Evolutionary conservation across 2,329 filamentous ascomycete species (phyloP), one percentile per base, ranked within the genome.

Genomic region (Daldinia eschscholtzii): DNA sequence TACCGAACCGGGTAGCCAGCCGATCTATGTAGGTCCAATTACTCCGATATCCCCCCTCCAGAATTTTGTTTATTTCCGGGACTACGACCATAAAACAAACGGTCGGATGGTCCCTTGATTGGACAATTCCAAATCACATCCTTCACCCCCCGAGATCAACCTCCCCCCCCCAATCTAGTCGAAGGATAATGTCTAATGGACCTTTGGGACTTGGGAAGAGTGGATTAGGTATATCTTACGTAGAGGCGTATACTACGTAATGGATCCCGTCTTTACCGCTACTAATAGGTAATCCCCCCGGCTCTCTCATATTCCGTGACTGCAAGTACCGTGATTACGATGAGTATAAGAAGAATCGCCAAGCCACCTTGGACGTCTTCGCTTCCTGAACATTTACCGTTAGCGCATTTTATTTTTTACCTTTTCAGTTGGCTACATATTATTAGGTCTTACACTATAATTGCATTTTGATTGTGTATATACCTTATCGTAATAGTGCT

Each of bases 41-140:
- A 9, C 2, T 44, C 37, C 39, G 18, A 15, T 30, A 23, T 57
- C 30, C 30, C 37, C 37, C 7, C 20, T 23, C 20, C 1, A 23
- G 44, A 42, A 20, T 42, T 63, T 63, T 35, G n/a, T 30, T 61
- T 67, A 67, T 50, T 48, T 64, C 67, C 64, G 50, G 55, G 12
- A 52, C 41, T 56, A 13, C 56, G 35, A 59, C 46, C 37, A 35
- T 48, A 28, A 20, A 20, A 62, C 35, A 48, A 70, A 35, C 6
- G 57, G 61, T 67, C 46, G 61, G 67, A 57, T 9, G 12, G 46
- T 28, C n/a, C 42, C 60, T 37, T 67, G 41, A 70, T 70, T 67
- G 65, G 61, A 6, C 58, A 67, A 62, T 62, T 37, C 46, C 35
- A 41, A 20, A 59, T 60, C 61, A 42, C 12, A 18, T 61, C 52